Conservation (phyloP, 306 rosid genomes). For the Potentilla sterilis region DNA sequence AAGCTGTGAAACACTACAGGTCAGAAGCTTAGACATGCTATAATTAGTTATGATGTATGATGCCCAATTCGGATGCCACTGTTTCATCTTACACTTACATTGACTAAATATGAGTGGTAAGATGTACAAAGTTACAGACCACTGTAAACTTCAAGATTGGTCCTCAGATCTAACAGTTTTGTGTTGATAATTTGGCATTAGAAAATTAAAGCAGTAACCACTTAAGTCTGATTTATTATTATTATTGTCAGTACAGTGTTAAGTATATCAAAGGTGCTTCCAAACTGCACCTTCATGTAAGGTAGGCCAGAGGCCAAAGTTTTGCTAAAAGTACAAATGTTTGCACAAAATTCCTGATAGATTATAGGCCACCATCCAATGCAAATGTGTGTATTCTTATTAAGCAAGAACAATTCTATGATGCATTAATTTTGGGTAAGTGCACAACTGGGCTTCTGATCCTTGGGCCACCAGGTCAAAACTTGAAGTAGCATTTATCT, state of each 20-base stretch:
- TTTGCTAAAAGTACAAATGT: background rate
- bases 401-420: too few relatives aligned
- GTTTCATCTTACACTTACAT: background rate
- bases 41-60: background rate
- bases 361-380: background rate
- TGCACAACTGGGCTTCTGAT: background rate
- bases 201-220: background rate
- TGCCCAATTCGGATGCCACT: background rate
- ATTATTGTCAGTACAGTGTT: background rate
- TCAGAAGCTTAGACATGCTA: slow-evolving; percentile 29
- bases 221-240: background rate
- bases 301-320: background rate
- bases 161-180: background rate
- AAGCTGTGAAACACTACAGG: slow-evolving; percentile 49
- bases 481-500: background rate
- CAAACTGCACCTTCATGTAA: background rate
- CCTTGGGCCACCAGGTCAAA: background rate
- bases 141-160: background rate
- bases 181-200: background rate
- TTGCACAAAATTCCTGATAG: background rate
- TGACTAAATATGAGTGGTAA: background rate
- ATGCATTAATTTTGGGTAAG: background rate
- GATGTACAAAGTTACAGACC: background rate
- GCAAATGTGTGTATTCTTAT: background rate
- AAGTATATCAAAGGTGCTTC: background rate